These are phyloP conservation scores for Rhododendron kiyosumense DNA, from an alignment of 148 eudicot species.

Conservation along the genomic window DNA sequence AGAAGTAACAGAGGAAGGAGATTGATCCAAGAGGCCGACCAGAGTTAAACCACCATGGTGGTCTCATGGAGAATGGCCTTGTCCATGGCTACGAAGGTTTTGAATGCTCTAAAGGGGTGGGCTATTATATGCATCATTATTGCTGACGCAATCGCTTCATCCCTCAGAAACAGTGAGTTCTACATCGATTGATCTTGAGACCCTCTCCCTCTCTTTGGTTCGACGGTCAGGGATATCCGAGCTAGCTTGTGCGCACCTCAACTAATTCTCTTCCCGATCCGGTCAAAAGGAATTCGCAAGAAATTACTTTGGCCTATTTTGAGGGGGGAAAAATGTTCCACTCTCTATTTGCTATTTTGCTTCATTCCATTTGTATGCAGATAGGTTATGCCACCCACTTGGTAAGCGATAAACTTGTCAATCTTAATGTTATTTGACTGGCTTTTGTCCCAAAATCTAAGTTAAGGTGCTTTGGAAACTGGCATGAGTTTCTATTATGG, in stretches of 20 bases:
- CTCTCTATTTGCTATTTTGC: background rate
- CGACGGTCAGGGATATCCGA: too few relatives aligned
- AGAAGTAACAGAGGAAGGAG: background rate
- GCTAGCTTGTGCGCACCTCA: too few relatives aligned
- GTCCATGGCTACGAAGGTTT: background rate
- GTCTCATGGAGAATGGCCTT: background rate
- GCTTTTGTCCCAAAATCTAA: background rate
- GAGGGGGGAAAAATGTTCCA: too few relatives aligned
- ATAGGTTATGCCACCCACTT: background rate
- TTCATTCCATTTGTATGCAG: background rate
- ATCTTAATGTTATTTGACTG: background rate
- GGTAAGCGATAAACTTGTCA: background rate
- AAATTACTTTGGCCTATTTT: too few relatives aligned
- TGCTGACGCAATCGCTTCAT: background rate
- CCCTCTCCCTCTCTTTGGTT: background rate
- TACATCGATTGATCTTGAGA: background rate
- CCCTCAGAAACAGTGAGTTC: background rate
- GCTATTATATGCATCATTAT: background rate
- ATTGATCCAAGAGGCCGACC: background rate
- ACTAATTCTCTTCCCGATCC: too few relatives aligned
- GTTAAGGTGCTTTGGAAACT: background rate
- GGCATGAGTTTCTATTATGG: background rate
- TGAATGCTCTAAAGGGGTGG: background rate
- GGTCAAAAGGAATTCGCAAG: too few relatives aligned
- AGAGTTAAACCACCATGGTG: background rate